phyloP scores from a whole-genome alignment of 2,329 filamentous ascomycete species.

The Colletotrichum eremochloae region DNA sequence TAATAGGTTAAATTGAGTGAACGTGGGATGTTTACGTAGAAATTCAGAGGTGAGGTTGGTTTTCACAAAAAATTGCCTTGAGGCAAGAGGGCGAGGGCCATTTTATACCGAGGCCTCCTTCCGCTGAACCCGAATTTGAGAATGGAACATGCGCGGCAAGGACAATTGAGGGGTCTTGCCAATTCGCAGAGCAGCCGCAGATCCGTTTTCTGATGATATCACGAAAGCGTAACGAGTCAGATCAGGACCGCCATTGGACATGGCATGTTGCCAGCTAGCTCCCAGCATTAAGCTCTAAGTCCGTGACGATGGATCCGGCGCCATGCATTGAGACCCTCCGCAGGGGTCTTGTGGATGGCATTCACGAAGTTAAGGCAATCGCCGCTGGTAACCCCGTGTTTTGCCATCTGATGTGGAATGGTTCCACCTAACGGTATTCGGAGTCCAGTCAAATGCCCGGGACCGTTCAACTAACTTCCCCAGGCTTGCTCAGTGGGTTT shows the following conservation, averaged over 20 bases:
- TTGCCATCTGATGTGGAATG: background rate
- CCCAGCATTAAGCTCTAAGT: slow-evolving; percentile 17
- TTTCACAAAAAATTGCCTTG: background rate
- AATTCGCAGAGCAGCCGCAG: background rate
- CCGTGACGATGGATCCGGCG: slow-evolving; percentile 17
- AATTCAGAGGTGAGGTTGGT: background rate
- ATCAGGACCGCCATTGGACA: slow-evolving; percentile 7
- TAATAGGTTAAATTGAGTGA: background rate
- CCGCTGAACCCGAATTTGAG: background rate
- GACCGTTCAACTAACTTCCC: background rate
- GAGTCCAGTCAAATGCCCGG: background rate
- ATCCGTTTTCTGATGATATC: slow-evolving; percentile 19
- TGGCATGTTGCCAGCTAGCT: slow-evolving; percentile 26
- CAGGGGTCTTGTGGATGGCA: background rate
- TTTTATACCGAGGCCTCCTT: slow-evolving; percentile 22
- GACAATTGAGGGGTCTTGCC: background rate
- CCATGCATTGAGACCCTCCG: slow-evolving; percentile 6
- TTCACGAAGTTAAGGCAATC: background rate
- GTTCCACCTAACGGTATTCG: background rate
- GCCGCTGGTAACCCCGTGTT: slow-evolving; percentile 18
- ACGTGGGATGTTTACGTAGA: background rate
- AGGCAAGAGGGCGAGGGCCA: slow-evolving; percentile 16
- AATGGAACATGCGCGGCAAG: background rate
- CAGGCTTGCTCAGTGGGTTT: background rate
- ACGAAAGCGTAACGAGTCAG: slow-evolving; percentile 17